phyloP scores from a whole-genome alignment of 768 basidiomycete species.

The Tylopilus rubrobrunneus region DNA sequence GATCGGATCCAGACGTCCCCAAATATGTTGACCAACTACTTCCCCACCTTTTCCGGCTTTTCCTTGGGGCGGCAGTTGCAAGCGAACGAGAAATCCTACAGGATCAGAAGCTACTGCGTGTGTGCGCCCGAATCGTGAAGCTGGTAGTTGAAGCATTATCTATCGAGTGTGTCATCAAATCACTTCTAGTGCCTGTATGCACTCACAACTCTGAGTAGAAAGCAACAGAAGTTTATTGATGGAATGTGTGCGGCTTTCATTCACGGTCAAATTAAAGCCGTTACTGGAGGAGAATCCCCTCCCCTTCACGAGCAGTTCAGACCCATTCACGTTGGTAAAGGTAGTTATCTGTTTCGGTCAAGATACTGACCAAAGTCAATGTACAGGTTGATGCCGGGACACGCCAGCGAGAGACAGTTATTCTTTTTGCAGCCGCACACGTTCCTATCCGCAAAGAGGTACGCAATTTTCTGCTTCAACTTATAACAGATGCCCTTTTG shows the following conservation, averaged over 20 bases:
- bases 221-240: conserved; percentile 56
- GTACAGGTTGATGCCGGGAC: conserved; percentile 16
- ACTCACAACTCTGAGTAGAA: conserved; percentile 30
- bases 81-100: conserved; percentile 24
- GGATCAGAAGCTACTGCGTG: conserved; percentile 35
- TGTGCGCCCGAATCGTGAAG: conserved; percentile 63
- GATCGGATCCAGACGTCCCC: conserved; percentile 61
- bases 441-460: conserved; percentile 68
- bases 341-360: neutral
- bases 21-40: conserved; percentile 80
- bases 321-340: conserved; percentile 48
- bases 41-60: conserved; percentile 65
- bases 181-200: neutral
- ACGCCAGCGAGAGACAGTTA: conserved; percentile 59
- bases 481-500: neutral
- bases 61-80: conserved; percentile 39
- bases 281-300: conserved; percentile 55
- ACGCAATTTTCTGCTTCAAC: conserved; percentile 9
- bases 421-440: conserved; percentile 63
- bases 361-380: neutral
- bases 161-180: conserved; percentile 51
- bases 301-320: conserved; percentile 33
- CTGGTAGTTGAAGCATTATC: conserved; percentile 62
- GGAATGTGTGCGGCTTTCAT: conserved; percentile 40
- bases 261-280: conserved; percentile 39